Percentiles rank a stretch among this genome's conserved stretches.
phyloP scores from a whole-genome alignment of 495 filamentous ascomycete genomes.

The Penicillium argentinense region DNA sequence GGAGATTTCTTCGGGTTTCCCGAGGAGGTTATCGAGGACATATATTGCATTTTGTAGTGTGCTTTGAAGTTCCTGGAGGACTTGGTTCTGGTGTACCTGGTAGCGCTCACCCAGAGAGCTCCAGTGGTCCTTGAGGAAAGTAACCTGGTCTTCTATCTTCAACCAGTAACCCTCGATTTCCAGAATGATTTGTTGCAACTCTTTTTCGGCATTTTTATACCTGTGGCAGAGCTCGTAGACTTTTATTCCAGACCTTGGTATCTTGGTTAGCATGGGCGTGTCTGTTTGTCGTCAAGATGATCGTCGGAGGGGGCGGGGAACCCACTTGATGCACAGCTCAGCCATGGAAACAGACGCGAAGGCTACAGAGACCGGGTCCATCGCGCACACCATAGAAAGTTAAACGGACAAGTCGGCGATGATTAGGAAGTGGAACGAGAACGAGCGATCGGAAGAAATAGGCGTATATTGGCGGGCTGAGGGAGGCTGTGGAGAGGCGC shows the following conservation, averaged over 20 bases:
- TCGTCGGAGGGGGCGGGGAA: background rate
- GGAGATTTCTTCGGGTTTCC: background rate
- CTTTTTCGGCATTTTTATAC: background rate
- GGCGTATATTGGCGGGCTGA: background rate
- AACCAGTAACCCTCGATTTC: background rate
- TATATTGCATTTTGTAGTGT: background rate
- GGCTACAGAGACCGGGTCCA: background rate
- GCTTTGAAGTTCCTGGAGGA: background rate
- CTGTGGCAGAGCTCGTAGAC: background rate
- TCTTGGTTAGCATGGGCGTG: background rate
- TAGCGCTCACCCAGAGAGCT: background rate
- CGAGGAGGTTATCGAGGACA: background rate
- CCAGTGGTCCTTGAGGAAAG: background rate
- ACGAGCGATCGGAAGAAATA: background rate
- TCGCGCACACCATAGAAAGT: background rate
- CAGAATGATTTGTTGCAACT: background rate
- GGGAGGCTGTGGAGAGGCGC: background rate
- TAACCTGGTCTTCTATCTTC: background rate
- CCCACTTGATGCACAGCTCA: slow-evolving; percentile 1
- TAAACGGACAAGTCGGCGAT: too few species aligned
- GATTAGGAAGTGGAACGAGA: too few species aligned
- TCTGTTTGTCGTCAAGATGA: background rate
- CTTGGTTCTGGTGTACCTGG: background rate
- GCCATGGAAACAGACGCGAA: background rate
- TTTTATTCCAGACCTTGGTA: background rate